These are phyloP conservation scores for Oxytropis ochrocephala DNA, from an alignment of 306 rosid genomes.

Conservation along the genomic window DNA sequence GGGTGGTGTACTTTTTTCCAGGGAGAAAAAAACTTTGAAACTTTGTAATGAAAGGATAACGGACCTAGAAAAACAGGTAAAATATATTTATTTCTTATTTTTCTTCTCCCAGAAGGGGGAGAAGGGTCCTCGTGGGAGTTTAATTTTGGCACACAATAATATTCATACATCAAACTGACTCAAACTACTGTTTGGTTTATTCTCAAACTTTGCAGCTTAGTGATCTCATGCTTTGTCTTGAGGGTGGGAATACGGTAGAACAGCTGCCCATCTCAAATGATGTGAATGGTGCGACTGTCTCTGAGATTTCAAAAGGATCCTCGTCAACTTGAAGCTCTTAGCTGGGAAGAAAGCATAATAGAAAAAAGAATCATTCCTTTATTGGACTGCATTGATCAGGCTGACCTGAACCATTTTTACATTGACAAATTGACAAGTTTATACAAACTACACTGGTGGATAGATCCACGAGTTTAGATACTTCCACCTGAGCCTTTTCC, in stretches of 20 bases:
- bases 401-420: background rate
- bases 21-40: constrained; percentile 46
- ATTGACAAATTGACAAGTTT: background rate
- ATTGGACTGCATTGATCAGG: background rate
- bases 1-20: constrained; percentile 15
- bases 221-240: constrained; percentile 63
- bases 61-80: constrained; percentile 71
- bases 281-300: constrained; percentile 23
- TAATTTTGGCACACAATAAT: background rate
- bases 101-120: background rate
- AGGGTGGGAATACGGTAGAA: constrained; percentile 39
- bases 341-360: constrained; percentile 16
- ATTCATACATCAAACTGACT: constrained; percentile 12
- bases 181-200: background rate
- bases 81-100: background rate
- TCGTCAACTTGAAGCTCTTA: constrained; percentile 24
- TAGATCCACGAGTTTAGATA: background rate
- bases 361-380: background rate
- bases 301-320: constrained; percentile 26
- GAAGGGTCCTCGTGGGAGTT: background rate
- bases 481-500: background rate
- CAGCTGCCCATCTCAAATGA: constrained; percentile 31
- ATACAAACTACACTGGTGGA: background rate
- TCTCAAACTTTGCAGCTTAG: constrained; percentile 50
- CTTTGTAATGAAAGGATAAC: constrained; percentile 40